A percentile compares a stretch with the other conserved stretches of the same genome.
Conservation (phyloP, 768 basidiomycete genomes). For the Suillus americanus region DNA sequence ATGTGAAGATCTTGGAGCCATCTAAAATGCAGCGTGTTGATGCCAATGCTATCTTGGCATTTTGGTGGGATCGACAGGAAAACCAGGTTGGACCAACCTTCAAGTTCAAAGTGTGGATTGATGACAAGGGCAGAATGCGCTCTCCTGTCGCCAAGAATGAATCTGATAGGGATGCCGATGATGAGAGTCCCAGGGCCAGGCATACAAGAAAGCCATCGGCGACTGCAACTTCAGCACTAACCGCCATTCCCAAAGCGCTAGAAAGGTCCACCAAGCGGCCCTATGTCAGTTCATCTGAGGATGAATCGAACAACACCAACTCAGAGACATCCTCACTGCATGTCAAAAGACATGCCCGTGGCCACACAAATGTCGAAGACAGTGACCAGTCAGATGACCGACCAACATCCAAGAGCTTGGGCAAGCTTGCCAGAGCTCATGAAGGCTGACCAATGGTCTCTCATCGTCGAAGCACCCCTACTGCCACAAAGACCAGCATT, state of each 20-base stretch:
- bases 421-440: background rate
- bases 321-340: background rate
- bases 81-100: background rate
- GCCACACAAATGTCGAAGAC: background rate
- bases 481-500: no score
- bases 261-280: background rate
- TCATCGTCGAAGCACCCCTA: no score
- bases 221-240: no score
- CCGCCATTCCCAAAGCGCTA: no score
- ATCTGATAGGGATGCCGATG: background rate
- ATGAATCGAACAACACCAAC: background rate
- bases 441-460: background rate
- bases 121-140: background rate
- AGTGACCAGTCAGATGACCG: background rate
- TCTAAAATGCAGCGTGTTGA: background rate
- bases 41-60: background rate
- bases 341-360: no score
- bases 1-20: background rate
- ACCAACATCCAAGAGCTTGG: background rate
- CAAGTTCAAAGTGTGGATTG: background rate
- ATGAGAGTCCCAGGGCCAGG: background rate
- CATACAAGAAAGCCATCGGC: background rate
- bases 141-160: background rate
- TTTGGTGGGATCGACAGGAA: background rate
- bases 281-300: background rate